phyloP scores from a whole-genome alignment of 805 yeast genomes.

The Schizosaccharomyces osmophilus region DNA sequence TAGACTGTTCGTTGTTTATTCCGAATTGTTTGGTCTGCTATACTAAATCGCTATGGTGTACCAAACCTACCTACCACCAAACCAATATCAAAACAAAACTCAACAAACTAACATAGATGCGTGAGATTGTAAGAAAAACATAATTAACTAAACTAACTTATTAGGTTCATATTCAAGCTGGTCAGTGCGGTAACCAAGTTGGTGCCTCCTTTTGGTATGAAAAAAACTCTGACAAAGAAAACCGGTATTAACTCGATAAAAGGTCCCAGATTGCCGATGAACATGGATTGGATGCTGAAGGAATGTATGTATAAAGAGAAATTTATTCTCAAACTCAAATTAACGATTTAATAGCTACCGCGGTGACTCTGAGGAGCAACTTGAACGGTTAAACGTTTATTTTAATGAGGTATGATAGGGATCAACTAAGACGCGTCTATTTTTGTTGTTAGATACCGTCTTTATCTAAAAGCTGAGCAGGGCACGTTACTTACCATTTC shows the following conservation, averaged over 20 bases:
- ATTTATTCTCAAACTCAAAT: not conserved
- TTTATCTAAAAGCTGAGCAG: not conserved
- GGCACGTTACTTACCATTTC: not conserved
- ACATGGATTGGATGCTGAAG: slow-evolving; percentile 10
- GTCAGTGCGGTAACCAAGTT: slow-evolving; percentile 66
- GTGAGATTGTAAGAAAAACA: not conserved
- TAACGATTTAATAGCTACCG: slow-evolving; percentile 7
- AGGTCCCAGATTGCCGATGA: slow-evolving; percentile 12
- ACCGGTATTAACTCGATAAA: slow-evolving; percentile 5
- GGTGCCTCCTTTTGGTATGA: slow-evolving; percentile 82
- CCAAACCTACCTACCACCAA: not conserved
- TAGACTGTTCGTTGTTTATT: too few relatives aligned
- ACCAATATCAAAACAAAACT: not conserved
- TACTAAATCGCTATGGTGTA: not conserved
- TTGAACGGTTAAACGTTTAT: slow-evolving; percentile 48
- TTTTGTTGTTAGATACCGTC: not conserved
- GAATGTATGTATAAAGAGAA: slow-evolving; percentile 3
- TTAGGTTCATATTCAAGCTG: slow-evolving; percentile 26
- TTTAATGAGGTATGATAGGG: slow-evolving; percentile 30
- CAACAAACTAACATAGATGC: not conserved
- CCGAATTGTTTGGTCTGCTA: not conserved
- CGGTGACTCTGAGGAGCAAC: slow-evolving; percentile 11
- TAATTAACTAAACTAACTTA: not conserved
- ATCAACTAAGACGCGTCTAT: not conserved
- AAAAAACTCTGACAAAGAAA: not conserved